Evolutionary conservation across 805 yeast species (phyloP), one percentile per base, ranked within the genome.

Genomic region (Lipomyces mesembrius): DNA sequence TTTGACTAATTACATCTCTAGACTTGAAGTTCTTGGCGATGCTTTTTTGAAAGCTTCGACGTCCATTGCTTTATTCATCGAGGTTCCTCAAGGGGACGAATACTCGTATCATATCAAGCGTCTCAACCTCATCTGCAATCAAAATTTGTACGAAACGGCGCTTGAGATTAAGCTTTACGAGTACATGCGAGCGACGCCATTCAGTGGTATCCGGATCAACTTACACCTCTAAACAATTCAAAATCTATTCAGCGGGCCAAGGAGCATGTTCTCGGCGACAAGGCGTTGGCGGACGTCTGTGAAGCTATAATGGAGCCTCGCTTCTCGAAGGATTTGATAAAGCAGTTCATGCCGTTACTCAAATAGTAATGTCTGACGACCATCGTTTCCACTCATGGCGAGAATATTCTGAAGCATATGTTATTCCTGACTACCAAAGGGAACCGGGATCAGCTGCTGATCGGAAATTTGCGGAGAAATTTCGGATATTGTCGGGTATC

Each of bases 21-120:
- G 57, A n/a, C 34, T 57, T 14, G 65, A 62, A 56, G 56, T 62
- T 17, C 55, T 49, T 29, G 65, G 65, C 25, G 65, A 62, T 29
- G 52, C 58, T 3, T 62, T 62, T 37, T 32, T 62, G 35, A 62
- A 62, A 29, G n/a, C 52, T 29, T 34, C 46, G 43, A 59, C 65
- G 11, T 57, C 65, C 14, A 32, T 34, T 20, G 51, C 57, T 17
- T 46, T 62, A n/a, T 62, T 22, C n/a, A 27, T 62, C 20, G 22
- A 17, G 14, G 32, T 32, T 34, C 60, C 61, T 7, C 22, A 57
- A n/a, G 57, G 29, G 22, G 61, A 57, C 55, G 61, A 62, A 39
- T 43, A 37, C 43, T 20, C 51, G 12, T 52, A 57, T 27, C 65
- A 62, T 32, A 29, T 57, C 11, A 20, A 43, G 17, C 61, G 65